phyloP scores from a whole-genome alignment of 1,139 yeast species.

The Wickerhamiella infanticola region DNA sequence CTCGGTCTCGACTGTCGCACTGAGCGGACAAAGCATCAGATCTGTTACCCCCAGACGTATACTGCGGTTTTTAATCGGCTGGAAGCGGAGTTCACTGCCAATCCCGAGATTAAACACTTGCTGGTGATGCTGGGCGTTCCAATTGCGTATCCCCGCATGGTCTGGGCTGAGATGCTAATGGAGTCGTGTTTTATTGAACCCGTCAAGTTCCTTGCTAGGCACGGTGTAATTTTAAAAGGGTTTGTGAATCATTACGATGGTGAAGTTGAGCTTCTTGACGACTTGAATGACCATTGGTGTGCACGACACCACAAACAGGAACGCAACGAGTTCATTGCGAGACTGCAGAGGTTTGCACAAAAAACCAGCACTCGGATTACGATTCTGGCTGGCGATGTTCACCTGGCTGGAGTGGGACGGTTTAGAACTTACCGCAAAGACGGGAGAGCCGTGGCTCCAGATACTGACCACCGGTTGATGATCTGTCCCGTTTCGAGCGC shows the following conservation, averaged over 20 bases:
- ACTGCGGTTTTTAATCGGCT: conserved; percentile 44
- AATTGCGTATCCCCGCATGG: conserved; percentile 81
- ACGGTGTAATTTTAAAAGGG: conserved; percentile 48
- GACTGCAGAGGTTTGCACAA: conserved; percentile 49
- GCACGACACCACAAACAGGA: conserved; percentile 69
- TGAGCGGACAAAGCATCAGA: conserved; percentile 52
- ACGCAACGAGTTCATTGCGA: conserved; percentile 45
- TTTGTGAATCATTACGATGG: conserved; percentile 86
- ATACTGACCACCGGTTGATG: conserved; percentile 58
- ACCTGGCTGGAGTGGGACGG: conserved; percentile 70
- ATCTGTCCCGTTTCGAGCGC: conserved; percentile 81
- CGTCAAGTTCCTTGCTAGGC: conserved; percentile 47
- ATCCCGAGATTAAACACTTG: conserved; percentile 53
- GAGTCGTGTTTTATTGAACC: conserved; percentile 44
- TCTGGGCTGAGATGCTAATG: conserved; percentile 69
- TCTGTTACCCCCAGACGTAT: conserved; percentile 46
- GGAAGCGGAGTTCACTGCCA: conserved; percentile 33
- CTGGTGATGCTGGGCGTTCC: conserved; percentile 86
- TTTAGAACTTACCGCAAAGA: conserved; percentile 43
- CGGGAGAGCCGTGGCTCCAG: conserved; percentile 34
- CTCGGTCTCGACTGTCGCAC: conserved; percentile 86
- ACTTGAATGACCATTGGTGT: conserved; percentile 94
- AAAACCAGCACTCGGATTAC: conserved; percentile 55
- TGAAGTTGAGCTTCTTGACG: conserved; percentile 76
- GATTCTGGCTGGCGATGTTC: conserved; percentile 85